These are phyloP conservation scores for Alternaria viburni DNA, from an alignment of 2,329 filamentous ascomycete genomes.

Conservation along the genomic window DNA sequence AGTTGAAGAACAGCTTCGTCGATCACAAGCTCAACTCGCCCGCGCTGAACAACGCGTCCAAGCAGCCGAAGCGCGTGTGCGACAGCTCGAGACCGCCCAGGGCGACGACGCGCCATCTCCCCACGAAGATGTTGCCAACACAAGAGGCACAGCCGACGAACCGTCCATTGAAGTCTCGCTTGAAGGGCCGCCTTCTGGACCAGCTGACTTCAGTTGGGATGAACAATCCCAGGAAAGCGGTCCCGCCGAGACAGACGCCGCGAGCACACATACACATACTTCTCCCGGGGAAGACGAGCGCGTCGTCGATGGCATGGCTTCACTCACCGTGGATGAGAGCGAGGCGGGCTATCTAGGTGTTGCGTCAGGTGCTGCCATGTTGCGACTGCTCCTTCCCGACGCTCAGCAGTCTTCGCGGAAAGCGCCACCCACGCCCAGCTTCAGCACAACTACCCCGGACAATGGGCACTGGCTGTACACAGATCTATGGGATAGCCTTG, in stretches of 20 bases:
- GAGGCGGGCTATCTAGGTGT: constrained; percentile 56
- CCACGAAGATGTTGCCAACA: neutral
- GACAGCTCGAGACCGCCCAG: constrained; percentile 3
- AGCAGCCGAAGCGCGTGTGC: constrained; percentile 9
- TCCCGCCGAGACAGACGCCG: neutral
- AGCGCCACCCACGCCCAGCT: neutral
- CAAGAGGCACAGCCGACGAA: neutral
- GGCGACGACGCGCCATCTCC: neutral
- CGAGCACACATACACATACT: neutral
- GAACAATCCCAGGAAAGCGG: neutral
- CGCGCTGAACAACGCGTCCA: constrained; percentile 7
- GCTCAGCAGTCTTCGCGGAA: constrained; percentile 3
- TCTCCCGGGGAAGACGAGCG: neutral
- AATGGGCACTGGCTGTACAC: neutral
- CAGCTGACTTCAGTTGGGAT: constrained; percentile 4
- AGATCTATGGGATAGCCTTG: neutral
- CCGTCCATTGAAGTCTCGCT: constrained; percentile 2
- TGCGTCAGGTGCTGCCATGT: constrained; percentile 54
- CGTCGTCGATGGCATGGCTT: neutral
- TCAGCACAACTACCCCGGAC: neutral
- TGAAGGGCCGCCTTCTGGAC: constrained; percentile 2
- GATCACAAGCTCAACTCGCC: constrained; percentile 10
- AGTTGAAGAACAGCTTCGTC: constrained; percentile 13
- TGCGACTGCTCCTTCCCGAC: constrained; percentile 34
- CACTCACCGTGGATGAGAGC: constrained; percentile 16